These are phyloP conservation scores for Eutypella sp. DNA, from an alignment of 2,329 filamentous ascomycete species.

Conservation along the genomic window DNA sequence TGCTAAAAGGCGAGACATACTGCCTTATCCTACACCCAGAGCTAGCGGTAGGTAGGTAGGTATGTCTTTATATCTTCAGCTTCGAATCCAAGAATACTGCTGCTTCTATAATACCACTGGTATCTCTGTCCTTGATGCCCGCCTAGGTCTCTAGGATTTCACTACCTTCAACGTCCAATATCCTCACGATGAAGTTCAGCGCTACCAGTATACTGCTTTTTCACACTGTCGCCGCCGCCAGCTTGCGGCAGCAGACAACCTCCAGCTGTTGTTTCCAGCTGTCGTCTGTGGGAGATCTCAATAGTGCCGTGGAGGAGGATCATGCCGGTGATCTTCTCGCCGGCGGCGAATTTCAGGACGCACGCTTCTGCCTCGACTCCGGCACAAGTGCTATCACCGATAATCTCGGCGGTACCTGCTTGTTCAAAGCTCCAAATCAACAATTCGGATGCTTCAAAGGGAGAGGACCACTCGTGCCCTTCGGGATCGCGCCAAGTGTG, in stretches of 20 bases:
- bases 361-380: conserved; percentile 21
- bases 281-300: conserved; percentile 18
- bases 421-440: conserved; percentile 18
- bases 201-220: conserved; percentile 11
- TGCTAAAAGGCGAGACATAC: no score
- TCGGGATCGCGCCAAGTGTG: conserved; percentile 12
- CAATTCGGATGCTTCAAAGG: conserved; percentile 24
- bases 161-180: no score
- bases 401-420: conserved; percentile 21
- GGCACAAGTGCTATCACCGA: conserved; percentile 19
- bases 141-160: no score
- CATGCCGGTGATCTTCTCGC: conserved; percentile 20
- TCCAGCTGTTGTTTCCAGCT: conserved; percentile 23
- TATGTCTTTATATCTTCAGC: no score
- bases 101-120: no score
- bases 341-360: conserved; percentile 22
- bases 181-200: conserved; percentile 18
- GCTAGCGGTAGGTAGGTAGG: no score
- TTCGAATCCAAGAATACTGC: no score
- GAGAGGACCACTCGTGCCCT: conserved; percentile 19
- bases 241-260: conserved; percentile 11
- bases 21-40: no score
- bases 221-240: conserved; percentile 6
- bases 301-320: conserved; percentile 18
- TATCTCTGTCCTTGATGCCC: no score